Evolutionary conservation across 306 rosid species (phyloP).

Genomic region (Gynostemma pentaphyllum): DNA sequence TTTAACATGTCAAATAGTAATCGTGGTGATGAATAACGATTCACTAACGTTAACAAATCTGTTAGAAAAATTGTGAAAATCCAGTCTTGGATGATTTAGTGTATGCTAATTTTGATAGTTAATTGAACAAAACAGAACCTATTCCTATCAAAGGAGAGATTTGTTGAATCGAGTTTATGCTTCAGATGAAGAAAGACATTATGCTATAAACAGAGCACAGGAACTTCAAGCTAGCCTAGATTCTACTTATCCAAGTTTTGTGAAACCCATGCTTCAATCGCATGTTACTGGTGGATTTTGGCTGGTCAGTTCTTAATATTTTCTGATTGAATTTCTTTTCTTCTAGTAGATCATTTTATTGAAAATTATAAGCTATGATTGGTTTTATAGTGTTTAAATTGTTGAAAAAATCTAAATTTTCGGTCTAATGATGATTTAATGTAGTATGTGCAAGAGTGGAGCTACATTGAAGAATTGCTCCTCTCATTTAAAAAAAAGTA

Average conservation of each 20-base stretch:
- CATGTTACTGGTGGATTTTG: constrained; percentile 51
- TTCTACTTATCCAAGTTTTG: constrained; percentile 23
- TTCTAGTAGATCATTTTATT: background rate
- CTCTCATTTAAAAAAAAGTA: too few species aligned
- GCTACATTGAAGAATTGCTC: too few species aligned
- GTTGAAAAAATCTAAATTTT: too few species aligned
- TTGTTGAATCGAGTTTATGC: constrained; percentile 34
- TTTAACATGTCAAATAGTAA: too few species aligned
- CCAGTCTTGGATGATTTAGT: background rate
- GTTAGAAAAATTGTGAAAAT: too few species aligned
- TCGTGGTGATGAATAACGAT: too few species aligned
- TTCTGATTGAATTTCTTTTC: background rate
- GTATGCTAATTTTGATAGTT: background rate
- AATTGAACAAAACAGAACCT: constrained; percentile 7
- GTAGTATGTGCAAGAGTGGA: too few species aligned
- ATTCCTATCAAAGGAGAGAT: constrained; percentile 27
- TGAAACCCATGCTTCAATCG: constrained; percentile 45
- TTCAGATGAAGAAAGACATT: constrained; percentile 24
- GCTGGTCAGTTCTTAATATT: constrained; percentile 26
- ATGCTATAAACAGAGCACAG: constrained; percentile 31
- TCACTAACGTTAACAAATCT: too few species aligned
- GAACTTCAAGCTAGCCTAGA: constrained; percentile 23
- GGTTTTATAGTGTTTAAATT: background rate
- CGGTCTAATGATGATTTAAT: too few species aligned
- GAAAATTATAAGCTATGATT: background rate